Conservation (phyloP, 176 grass and related monocot species). For the Avena sativa region DNA sequence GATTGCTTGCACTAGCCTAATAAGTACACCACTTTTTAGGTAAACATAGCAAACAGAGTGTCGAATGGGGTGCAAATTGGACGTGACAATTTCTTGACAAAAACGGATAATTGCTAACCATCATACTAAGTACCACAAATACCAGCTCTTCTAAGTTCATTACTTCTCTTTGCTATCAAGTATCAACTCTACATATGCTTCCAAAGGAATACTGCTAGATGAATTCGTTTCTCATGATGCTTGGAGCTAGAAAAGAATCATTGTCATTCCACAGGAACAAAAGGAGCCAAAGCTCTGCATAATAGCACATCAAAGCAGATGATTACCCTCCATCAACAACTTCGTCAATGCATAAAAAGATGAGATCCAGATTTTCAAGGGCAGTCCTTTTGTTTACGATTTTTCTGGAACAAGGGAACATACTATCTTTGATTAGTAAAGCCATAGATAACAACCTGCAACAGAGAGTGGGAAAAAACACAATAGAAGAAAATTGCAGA, state of each 20-base stretch:
- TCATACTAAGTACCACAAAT: slow-evolving; percentile 23
- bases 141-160: not conserved
- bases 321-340: slow-evolving; percentile 76
- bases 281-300: not conserved
- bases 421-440: not conserved
- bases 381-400: slow-evolving; percentile 67
- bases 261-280: not conserved
- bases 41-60: not conserved
- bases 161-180: slow-evolving; percentile 8
- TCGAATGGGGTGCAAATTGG: not conserved
- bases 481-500: not conserved
- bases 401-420: slow-evolving; percentile 49
- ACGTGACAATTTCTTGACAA: not conserved
- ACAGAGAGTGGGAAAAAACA: not conserved
- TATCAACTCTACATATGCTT: not conserved
- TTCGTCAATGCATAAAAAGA: slow-evolving; percentile 80
- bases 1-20: not conserved
- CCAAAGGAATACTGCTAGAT: not conserved
- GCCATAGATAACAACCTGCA: not conserved
- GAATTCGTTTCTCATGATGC: not conserved
- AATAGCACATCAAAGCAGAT: slow-evolving; percentile 5
- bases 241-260: not conserved
- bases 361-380: slow-evolving; percentile 80
- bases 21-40: not conserved
- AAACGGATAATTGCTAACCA: not conserved